Evolutionary conservation across 345 rosid genomes (phyloP).

Genomic region (Eucalyptus leucophloia): DNA sequence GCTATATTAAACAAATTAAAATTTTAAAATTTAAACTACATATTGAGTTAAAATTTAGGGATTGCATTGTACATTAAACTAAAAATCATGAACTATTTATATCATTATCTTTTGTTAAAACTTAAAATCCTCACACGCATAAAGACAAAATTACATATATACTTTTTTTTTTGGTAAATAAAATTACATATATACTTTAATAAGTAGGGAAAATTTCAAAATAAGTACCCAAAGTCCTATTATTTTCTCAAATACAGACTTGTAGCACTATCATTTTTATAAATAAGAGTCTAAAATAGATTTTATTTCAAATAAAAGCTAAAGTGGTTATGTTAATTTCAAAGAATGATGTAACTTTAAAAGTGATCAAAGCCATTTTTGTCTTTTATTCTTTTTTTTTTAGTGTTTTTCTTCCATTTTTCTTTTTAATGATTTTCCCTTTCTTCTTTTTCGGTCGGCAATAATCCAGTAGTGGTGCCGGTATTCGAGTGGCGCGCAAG

Average conservation of each 20-base stretch:
- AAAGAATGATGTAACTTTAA: accelerated
- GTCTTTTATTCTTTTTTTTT: too few relatives aligned
- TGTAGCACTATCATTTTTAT: accelerated
- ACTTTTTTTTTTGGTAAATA: too few relatives aligned
- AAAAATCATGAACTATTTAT: accelerated
- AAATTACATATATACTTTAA: too few relatives aligned
- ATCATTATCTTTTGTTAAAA: too few relatives aligned
- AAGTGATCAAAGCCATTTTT: too few relatives aligned
- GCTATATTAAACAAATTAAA: accelerated
- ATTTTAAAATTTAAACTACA: accelerated
- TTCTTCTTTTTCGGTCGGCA: too few relatives aligned
- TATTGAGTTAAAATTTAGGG: accelerated
- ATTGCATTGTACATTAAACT: accelerated
- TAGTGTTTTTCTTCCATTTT: too few relatives aligned
- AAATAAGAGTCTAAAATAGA: accelerated
- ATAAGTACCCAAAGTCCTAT: accelerated
- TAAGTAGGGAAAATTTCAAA: neutral
- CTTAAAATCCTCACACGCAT: too few relatives aligned
- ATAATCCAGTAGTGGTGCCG: accelerated
- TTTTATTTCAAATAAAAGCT: accelerated
- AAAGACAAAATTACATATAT: too few relatives aligned
- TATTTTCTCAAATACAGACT: accelerated
- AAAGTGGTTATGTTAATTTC: too few relatives aligned
- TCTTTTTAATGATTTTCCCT: too few relatives aligned
- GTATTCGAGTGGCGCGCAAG: accelerated